A percentile compares a stretch with the other conserved stretches of the same genome.
Evolutionary conservation across 495 filamentous ascomycete species (phyloP).

Genomic region (Tetracladium setigerum): DNA sequence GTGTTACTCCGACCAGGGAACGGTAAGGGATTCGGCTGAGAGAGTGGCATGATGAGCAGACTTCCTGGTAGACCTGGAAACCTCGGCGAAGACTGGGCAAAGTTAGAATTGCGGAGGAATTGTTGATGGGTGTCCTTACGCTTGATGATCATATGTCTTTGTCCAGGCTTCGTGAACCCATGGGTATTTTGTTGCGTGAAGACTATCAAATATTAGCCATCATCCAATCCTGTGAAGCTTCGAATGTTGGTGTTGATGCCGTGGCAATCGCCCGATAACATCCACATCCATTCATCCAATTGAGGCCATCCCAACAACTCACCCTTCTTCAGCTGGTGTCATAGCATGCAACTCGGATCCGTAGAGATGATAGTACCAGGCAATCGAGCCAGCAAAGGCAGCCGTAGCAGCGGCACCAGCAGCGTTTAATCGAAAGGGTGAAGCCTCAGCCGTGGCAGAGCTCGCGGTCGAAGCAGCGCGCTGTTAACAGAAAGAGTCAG

Average conservation of each 20-base stretch:
- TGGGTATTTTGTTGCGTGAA: conserved; percentile 87
- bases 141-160: conserved; percentile 94
- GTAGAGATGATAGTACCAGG: conserved; percentile 95
- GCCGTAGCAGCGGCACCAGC: conserved; percentile 77
- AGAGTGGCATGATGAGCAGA: conserved; percentile 96
- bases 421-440: conserved; percentile 62
- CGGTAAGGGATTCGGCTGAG: conserved; percentile 92
- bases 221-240: conserved; percentile 20
- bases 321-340: conserved; percentile 97
- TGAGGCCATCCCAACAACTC: conserved; percentile 34
- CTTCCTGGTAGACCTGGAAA: conserved; percentile 99
- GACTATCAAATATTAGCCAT: conserved; percentile 40
- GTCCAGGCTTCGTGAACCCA: conserved; percentile 88
- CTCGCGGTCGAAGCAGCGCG: conserved; percentile 55
- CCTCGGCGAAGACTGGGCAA: conserved; percentile 81
- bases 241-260: conserved; percentile 3
- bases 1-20: conserved; percentile 76
- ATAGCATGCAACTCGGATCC: conserved; percentile 78
- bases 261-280: background rate
- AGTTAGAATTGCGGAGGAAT: conserved; percentile 20
- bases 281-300: background rate
- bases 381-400: conserved; percentile 77
- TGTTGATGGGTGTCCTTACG: conserved; percentile 50
- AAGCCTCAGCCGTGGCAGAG: conserved; percentile 45
- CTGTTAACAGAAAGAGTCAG: conserved; percentile 34